Percentiles rank a stretch among this genome's conserved stretches.
Conservation (phyloP, 805 yeast species). For the Spathaspora girioi region DNA sequence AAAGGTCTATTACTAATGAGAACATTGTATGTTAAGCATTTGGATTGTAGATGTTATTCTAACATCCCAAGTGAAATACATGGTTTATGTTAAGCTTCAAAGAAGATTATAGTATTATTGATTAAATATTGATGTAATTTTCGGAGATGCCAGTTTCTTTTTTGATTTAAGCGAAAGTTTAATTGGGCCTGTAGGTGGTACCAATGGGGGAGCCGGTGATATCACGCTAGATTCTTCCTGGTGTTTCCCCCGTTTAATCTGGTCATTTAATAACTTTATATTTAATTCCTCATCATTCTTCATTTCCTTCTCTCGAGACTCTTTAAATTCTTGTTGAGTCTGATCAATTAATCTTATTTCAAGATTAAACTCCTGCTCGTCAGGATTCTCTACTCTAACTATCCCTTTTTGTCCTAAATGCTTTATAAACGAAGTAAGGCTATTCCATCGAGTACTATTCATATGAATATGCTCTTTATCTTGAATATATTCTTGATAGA, state of each 20-base stretch:
- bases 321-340: constrained; percentile 4
- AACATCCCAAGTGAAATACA: no score
- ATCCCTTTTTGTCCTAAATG: constrained; percentile 55
- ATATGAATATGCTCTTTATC: constrained; percentile 85
- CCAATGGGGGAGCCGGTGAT: background rate
- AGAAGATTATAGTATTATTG: constrained; percentile 4
- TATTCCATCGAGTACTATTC: constrained; percentile 81
- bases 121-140: constrained; percentile 8
- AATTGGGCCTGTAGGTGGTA: constrained; percentile 15
- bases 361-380: constrained; percentile 34
- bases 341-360: constrained; percentile 28
- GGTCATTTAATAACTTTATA: constrained; percentile 43
- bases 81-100: no score
- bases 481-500: constrained; percentile 84
- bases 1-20: no score
- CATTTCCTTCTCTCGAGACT: constrained; percentile 30
- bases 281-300: constrained; percentile 46
- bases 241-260: constrained; percentile 44
- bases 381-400: constrained; percentile 43
- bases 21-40: no score
- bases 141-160: constrained; percentile 4
- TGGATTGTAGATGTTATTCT: no score
- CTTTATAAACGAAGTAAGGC: constrained; percentile 64
- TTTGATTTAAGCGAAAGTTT: constrained; percentile 13
- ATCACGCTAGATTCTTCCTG: background rate